These are phyloP conservation scores for Silene coronaria DNA, from an alignment of 179 eudicot species.

Conservation along the genomic window DNA sequence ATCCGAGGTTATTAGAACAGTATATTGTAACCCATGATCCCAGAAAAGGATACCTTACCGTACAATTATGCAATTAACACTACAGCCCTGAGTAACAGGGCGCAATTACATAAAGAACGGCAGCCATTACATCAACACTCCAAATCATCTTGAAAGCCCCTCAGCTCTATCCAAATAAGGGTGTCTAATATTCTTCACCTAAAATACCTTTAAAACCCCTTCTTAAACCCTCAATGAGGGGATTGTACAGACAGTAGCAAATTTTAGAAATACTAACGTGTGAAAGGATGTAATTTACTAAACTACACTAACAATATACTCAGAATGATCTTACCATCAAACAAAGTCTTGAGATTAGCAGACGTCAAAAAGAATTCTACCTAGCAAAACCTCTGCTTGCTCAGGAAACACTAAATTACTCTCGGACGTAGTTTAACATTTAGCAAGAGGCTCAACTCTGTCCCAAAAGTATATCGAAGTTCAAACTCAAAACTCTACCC, in stretches of 20 bases:
- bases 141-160: neutral
- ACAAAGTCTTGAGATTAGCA: neutral
- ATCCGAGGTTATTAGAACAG: neutral
- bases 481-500: slow-evolving; percentile 1
- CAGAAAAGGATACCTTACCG: neutral
- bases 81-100: neutral
- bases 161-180: neutral
- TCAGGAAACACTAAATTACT: neutral
- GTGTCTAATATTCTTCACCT: neutral
- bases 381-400: neutral
- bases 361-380: neutral
- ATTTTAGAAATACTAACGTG: neutral
- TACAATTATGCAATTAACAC: neutral
- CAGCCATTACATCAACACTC: neutral
- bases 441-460: neutral
- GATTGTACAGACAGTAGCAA: no score
- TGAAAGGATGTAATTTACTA: neutral
- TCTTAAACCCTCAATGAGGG: neutral
- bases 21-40: neutral
- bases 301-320: neutral
- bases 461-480: neutral
- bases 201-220: neutral
- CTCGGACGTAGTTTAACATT: neutral
- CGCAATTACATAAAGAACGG: neutral
- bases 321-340: neutral